Base-by-base conservation (phyloP, 139 green algal species). In the Chlamydomonas schloesseri region DNA sequence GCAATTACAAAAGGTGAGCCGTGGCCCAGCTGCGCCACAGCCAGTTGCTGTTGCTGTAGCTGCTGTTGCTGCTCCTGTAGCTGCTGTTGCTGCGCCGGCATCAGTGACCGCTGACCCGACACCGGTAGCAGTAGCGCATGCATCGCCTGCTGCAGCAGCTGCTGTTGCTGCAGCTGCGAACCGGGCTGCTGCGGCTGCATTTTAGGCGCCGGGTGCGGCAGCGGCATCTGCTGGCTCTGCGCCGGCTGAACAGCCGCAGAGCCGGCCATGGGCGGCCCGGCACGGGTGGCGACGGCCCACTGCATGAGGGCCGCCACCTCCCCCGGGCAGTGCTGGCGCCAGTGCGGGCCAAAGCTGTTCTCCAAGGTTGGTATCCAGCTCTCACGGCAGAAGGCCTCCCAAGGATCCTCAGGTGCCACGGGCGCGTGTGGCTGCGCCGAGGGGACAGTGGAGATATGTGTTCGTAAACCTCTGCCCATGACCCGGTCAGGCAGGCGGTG, bases 331-430 rank as follows among this genome's bases (percentile, higher is more conserved):
- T 77, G 67, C 21, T 31, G 47, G 8, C 65, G 79, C 79, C 79
- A 85, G 68, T 85, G 67, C 9, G 79, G 47, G 2, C 79, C 79
- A 36, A 85, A 85, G 10, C 47, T 85, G 3, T 10, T 47, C 67
- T 85, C 79, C 79, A 85, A 67, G 13, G 67, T 76, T 0, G 79
- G 79, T 11, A 85, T 69, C 79, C 79, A 85, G 67, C 76, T 85
- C 47, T 77, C 79, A 0, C 46, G 47, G 10, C 76, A 50, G 67
- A 77, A 85, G 20, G 31, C 29, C 47, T 85, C 79, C 79, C 79
- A 85, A 0, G 79, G 67, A 26, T 85, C 79, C 79, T 85, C 60
- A 9, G 65, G n/a, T 1, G 10, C 8, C 20, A 26, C 55, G 3
- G 55, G 55, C 20, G 55, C 55, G 10, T 23, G 55, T 10, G 55